Evolutionary conservation across 2,329 filamentous ascomycete species (phyloP).

Genomic region (Colletotrichum sp.): DNA sequence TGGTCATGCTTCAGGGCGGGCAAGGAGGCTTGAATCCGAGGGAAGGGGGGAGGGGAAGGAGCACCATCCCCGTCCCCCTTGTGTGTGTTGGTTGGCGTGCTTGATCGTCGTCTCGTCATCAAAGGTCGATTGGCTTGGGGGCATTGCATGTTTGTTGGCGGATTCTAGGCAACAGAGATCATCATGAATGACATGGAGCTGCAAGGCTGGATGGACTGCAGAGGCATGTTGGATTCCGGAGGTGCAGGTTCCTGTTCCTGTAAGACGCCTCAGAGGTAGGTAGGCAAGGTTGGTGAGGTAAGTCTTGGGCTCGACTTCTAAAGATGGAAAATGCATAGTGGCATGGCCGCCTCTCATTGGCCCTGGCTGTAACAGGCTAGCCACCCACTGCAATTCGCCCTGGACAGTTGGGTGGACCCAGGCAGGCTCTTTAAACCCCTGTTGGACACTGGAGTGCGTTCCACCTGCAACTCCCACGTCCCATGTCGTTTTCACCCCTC

Average conservation of each 20-base stretch:
- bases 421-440: slow-evolving; percentile 3
- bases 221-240: background rate
- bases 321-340: slow-evolving; percentile 7
- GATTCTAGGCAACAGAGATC: background rate
- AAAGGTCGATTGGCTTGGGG: background rate
- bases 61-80: background rate
- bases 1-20: background rate
- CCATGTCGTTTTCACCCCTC: background rate
- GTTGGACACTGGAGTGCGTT: background rate
- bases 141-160: background rate
- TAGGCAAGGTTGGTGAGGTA: background rate
- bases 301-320: background rate
- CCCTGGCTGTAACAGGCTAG: background rate
- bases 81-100: background rate
- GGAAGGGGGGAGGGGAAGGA: background rate
- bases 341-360: slow-evolving; percentile 3
- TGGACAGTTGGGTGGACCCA: background rate
- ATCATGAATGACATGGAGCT: background rate
- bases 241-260: background rate
- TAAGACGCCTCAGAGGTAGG: background rate
- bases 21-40: background rate
- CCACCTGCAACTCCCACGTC: background rate
- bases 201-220: background rate
- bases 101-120: background rate
- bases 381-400: background rate